phyloP scores from a whole-genome alignment of 345 rosid species.

The Acer yangbiense region DNA sequence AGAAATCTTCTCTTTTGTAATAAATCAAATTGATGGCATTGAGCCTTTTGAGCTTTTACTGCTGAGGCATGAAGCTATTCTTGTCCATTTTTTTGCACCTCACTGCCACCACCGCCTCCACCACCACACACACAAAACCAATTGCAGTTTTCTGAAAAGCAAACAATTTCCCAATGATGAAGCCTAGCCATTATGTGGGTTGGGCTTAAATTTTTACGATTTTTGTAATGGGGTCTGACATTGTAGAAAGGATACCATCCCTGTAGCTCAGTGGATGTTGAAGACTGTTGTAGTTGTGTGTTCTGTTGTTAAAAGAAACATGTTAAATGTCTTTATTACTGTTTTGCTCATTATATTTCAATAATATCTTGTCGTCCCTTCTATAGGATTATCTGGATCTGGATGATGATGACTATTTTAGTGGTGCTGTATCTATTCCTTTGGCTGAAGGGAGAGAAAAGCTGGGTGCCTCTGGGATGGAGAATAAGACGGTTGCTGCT shows the following conservation, averaged over 20 bases:
- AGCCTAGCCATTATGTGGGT: not conserved
- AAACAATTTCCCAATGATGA: not conserved
- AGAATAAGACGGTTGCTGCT: constrained; percentile 34
- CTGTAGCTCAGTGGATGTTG: not conserved
- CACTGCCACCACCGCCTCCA: not conserved
- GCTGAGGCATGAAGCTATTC: not conserved
- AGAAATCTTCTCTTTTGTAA: not conserved
- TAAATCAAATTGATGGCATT: not conserved
- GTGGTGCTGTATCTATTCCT: constrained; percentile 32
- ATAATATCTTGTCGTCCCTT: not conserved
- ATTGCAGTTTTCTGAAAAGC: not conserved
- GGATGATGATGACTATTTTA: constrained; percentile 59
- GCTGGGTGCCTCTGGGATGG: constrained; percentile 31
- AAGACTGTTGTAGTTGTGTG: not conserved
- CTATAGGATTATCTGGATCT: constrained; percentile 70
- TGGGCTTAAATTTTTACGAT: not conserved
- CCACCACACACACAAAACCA: no score
- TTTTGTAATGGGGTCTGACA: not conserved
- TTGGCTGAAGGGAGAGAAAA: constrained; percentile 39
- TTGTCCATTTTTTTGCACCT: not conserved
- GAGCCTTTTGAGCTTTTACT: not conserved
- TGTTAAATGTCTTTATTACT: not conserved
- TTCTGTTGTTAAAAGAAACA: not conserved
- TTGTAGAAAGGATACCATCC: not conserved
- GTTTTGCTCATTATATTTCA: not conserved